Conservation (phyloP, 2,329 filamentous ascomycete genomes). For the Sporothrix brunneoviolacea region DNA sequence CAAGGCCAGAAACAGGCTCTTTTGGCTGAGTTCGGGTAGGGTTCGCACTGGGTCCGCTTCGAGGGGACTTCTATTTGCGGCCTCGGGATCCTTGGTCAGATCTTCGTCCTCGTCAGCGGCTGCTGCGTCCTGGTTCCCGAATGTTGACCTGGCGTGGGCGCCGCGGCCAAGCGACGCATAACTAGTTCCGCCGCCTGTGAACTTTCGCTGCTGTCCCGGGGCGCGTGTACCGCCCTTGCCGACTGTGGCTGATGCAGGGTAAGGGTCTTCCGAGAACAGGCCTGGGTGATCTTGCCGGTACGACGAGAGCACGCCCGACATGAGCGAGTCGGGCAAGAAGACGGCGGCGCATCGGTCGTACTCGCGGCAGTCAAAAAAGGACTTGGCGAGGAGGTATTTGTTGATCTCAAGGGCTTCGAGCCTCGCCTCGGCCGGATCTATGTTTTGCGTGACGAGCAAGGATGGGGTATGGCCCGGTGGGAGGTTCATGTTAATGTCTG, state of each 20-base stretch:
- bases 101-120: not conserved
- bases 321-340: slow-evolving; percentile 73
- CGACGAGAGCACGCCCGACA: slow-evolving; percentile 57
- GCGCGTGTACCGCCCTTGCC: not conserved
- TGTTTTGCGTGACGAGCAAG: slow-evolving; percentile 47
- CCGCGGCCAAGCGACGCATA: too few species aligned
- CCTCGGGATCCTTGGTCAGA: not conserved
- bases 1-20: slow-evolving; percentile 82
- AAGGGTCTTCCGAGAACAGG: slow-evolving; percentile 27
- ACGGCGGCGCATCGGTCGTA: slow-evolving; percentile 89
- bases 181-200: too few species aligned
- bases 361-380: slow-evolving; percentile 91
- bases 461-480: slow-evolving; percentile 20
- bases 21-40: slow-evolving; percentile 67
- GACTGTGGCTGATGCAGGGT: not conserved
- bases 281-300: slow-evolving; percentile 30
- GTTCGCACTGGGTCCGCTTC: slow-evolving; percentile 19
- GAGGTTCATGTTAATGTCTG: slow-evolving; percentile 37
- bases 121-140: not conserved
- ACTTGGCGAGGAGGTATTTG: slow-evolving; percentile 84
- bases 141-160: not conserved
- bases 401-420: slow-evolving; percentile 74
- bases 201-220: not conserved
- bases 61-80: not conserved
- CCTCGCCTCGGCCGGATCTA: slow-evolving; percentile 64